Evolutionary conservation across 805 yeast species (phyloP), one percentile per base, ranked within the genome.

Genomic region (Candida golubevii): DNA sequence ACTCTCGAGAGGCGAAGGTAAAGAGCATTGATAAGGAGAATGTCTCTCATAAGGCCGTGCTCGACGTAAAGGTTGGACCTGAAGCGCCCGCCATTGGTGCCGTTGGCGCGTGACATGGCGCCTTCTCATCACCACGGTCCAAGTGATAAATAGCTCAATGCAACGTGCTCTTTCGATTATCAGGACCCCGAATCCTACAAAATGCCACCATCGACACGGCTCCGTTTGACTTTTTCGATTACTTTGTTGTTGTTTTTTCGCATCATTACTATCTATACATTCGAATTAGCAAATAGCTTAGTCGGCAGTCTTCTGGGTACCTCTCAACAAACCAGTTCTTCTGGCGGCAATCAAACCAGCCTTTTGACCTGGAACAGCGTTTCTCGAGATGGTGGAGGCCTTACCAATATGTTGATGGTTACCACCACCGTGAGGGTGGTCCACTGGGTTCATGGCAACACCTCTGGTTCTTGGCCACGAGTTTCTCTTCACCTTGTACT

Each of bases 351-450:
- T 93, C 74, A 91, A 88, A 91, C 99, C 99, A 74, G 95, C 96
- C 95, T 91, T 91, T 83, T 91, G 99, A 88, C 99, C 99, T 69
- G 99, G 80, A 74, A 91, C 98, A 62, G 98, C 97, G 77, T 96
- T 96, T 86, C 98, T 88, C 63, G 96, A 85, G 68, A 91, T 91
- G 69, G 98, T 91, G 66, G 98, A 91, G 69, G 98, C 97, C 84
- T 91, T 91, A 89, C 98, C 98, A 81, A 90, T 91, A 77, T 91
- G 98, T 83, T 91, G 98, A 79, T 91, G 98, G 97, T 90, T 90
- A 91, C 99, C 99, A 91, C 99, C 98, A 88, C 99, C 99, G 78
- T 91, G 99, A 75, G 99, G 99, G 83, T 91, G 99, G 76, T 91
- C 99, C 75, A 91, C 99, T 77, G 98, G 98, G 82, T 91, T 91